A percentile compares a stretch with the other conserved stretches of the same genome.
These are phyloP conservation scores for Aspergillus viridinutans DNA, from an alignment of 2,329 filamentous ascomycete species.

Conservation along the genomic window DNA sequence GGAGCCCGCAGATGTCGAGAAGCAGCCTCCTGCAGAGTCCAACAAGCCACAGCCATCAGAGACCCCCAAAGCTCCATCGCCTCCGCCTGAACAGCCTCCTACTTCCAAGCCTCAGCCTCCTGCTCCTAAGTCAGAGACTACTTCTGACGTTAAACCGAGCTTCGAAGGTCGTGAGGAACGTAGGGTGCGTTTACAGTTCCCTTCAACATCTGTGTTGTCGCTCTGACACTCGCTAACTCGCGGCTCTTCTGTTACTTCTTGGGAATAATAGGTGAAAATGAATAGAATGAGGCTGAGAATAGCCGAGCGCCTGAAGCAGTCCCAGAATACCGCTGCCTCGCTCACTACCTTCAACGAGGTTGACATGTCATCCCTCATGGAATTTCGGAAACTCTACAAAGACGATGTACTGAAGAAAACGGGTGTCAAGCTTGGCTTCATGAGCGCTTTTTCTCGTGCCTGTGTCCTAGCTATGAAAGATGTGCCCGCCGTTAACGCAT, in stretches of 20 bases:
- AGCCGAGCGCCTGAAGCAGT: conserved; percentile 96
- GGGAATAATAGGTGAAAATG: conserved; percentile 78
- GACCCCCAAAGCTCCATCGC: conserved; percentile 29
- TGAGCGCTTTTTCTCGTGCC: conserved; percentile 94
- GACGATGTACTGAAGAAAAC: conserved; percentile 94
- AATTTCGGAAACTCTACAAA: conserved; percentile 96
- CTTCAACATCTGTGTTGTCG: neutral
- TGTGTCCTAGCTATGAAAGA: conserved; percentile 90
- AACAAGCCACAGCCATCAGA: conserved; percentile 25
- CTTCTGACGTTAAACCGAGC: conserved; percentile 26
- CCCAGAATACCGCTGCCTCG: conserved; percentile 95
- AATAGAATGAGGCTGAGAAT: conserved; percentile 98
- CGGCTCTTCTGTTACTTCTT: conserved; percentile 3
- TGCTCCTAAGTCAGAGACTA: conserved; percentile 17
- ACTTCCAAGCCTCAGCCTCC: conserved; percentile 25
- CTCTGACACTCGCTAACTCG: neutral
- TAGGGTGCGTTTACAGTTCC: conserved; percentile 57
- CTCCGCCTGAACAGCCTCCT: conserved; percentile 37
- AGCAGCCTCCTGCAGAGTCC: conserved; percentile 27
- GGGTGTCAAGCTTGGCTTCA: conserved; percentile 97
- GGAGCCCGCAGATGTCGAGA: conserved; percentile 53
- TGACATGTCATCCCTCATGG: conserved; percentile 96
- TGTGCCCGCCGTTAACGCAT: conserved; percentile 90
- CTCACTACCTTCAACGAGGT: conserved; percentile 99
- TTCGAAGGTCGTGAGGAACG: conserved; percentile 80